These are phyloP conservation scores for Podaxis mareebaensis DNA, from an alignment of 768 basidiomycete species.

Conservation along the genomic window DNA sequence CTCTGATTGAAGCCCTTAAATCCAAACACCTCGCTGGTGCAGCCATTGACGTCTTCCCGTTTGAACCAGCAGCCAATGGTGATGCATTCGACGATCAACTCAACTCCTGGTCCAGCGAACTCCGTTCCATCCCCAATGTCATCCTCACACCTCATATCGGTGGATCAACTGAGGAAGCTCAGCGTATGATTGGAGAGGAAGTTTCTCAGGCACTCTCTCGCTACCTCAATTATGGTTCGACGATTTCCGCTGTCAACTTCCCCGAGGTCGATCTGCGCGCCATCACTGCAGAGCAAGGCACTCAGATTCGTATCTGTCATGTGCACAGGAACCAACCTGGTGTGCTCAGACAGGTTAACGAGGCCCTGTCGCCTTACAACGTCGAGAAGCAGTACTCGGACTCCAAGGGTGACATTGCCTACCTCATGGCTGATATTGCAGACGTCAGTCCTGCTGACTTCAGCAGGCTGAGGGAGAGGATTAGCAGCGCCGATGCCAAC, in stretches of 20 bases:
- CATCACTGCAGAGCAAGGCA: conserved; percentile 80
- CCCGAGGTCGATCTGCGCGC: conserved; percentile 96
- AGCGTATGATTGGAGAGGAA: conserved; percentile 95
- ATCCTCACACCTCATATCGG: conserved; percentile 99
- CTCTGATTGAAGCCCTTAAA: conserved; percentile 77
- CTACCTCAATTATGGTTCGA: conserved; percentile 92
- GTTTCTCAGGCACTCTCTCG: conserved; percentile 82
- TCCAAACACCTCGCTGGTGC: conserved; percentile 89
- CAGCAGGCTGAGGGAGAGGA: conserved; percentile 72
- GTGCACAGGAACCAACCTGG: conserved; percentile 95
- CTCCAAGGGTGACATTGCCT: conserved; percentile 89
- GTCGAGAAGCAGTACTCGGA: conserved; percentile 99
- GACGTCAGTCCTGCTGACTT: conserved; percentile 83
- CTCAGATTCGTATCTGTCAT: conserved; percentile 88
- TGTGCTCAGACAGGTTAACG: conserved; percentile 94
- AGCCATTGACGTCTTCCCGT: conserved; percentile 90
- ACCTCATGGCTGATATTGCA: conserved; percentile 96
- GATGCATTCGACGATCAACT: conserved; percentile 85
- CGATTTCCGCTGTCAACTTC: conserved; percentile 95
- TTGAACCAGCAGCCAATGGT: conserved; percentile 92
- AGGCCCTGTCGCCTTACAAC: conserved; percentile 91
- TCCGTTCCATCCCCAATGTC: conserved; percentile 81
- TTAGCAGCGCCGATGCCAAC: conserved; percentile 79
- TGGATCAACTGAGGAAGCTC: conserved; percentile 98
- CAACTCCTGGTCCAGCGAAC: conserved; percentile 78